Conservation (phyloP, 139 green algal genomes). For the Micromonas pusilla region DNA sequence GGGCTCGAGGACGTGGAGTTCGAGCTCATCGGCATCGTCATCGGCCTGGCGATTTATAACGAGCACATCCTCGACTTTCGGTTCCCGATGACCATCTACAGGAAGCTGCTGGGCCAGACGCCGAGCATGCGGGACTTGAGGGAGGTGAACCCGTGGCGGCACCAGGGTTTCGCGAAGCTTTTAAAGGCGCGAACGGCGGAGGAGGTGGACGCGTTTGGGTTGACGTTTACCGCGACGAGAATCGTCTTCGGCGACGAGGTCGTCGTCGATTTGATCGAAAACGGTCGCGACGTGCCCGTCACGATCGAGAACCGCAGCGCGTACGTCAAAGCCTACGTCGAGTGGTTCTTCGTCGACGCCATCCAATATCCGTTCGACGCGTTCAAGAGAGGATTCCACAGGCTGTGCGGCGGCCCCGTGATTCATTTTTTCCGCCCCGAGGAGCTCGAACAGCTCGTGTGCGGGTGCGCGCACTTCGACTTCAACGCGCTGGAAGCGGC, state of each 20-base stretch:
- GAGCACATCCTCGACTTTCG: conserved; percentile 71
- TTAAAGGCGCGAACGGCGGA: conserved; percentile 30
- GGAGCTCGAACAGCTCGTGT: conserved; percentile 75
- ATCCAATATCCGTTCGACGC: conserved; percentile 61
- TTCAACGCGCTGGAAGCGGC: conserved; percentile 56
- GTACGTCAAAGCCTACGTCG: conserved; percentile 63
- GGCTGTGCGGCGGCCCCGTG: conserved; percentile 32
- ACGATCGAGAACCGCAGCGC: conserved; percentile 52
- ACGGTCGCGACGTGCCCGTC: conserved; percentile 45
- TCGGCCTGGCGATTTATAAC: conserved; percentile 92
- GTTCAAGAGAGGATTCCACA: conserved; percentile 52
- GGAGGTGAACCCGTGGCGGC: conserved; percentile 29
- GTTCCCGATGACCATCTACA: conserved; percentile 75
- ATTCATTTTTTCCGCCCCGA: conserved; percentile 54
- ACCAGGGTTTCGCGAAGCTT: conserved; percentile 33
- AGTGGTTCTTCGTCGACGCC: conserved; percentile 19
- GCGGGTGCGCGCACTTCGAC: conserved; percentile 55
- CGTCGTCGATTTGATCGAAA: conserved; percentile 47
- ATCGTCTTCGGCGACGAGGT: conserved; percentile 6
- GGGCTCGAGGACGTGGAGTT: conserved; percentile 52
- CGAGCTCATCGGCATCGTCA: conserved; percentile 73
- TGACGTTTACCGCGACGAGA: conserved; percentile 19
- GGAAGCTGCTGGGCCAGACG: conserved; percentile 60
- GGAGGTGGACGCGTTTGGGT: conserved; percentile 26
- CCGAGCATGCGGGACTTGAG: conserved; percentile 38